phyloP scores from a whole-genome alignment of 1,284 basidiomycete genomes.

The Trametes sp. region DNA sequence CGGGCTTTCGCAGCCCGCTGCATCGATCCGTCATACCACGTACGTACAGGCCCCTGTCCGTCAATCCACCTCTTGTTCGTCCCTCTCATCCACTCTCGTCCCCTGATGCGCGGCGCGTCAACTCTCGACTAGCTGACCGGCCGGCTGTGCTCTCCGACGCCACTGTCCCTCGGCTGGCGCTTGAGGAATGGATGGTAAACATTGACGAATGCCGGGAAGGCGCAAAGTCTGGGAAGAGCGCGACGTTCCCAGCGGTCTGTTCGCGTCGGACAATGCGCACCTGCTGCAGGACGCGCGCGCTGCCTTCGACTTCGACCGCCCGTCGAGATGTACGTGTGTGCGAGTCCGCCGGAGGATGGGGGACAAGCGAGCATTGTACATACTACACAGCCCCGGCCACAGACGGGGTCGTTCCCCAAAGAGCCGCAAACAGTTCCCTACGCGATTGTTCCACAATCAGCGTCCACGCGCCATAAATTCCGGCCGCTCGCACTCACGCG shows the following conservation, averaged over 20 bases:
- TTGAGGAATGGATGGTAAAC: slow-evolving; percentile 6
- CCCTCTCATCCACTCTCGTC: slow-evolving; percentile 2
- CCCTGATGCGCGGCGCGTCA: neutral
- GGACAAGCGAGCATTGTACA: slow-evolving; percentile 21
- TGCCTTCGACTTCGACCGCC: neutral
- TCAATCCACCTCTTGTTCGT: slow-evolving; percentile 12
- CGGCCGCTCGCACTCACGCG: slow-evolving; percentile 5
- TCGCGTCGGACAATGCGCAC: slow-evolving; percentile 2
- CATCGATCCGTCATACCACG: slow-evolving; percentile 1
- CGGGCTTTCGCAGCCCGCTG: neutral
- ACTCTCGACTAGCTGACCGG: neutral
- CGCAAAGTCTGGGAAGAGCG: neutral
- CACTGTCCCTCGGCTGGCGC: neutral
- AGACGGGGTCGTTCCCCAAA: slow-evolving; percentile 4
- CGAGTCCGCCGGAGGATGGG: no score
- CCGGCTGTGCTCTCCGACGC: neutral
- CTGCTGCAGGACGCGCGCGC: no score
- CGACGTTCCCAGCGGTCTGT: neutral
- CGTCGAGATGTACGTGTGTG: no score
- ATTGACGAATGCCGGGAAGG: neutral
- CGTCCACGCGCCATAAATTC: slow-evolving; percentile 18
- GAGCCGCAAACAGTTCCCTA: slow-evolving; percentile 17
- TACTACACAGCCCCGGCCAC: slow-evolving; percentile 3
- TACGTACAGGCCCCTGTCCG: slow-evolving; percentile 11
- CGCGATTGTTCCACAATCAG: slow-evolving; percentile 26